Base-by-base conservation (phyloP, 108 stramenopile genomes). In the Craspedostauros australis region DNA sequence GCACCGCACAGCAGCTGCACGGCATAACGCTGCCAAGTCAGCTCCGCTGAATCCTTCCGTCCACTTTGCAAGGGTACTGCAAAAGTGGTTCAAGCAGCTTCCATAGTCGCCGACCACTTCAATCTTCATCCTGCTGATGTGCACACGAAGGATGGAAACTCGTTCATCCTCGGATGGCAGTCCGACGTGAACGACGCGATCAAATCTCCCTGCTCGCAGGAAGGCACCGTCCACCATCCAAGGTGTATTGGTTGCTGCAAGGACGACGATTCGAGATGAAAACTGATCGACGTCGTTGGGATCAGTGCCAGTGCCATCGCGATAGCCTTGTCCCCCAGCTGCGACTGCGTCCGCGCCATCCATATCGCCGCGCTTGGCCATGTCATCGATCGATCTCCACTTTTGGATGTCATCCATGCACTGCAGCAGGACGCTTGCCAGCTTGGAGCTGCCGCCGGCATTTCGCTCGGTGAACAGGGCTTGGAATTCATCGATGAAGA, bases 401-500 rank as follows among this genome's bases (percentile, higher is more conserved):
- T 61, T 53, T 46, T 73, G 40, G n/a, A 86, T 54, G 50, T 84
- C 82, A 60, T 91, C 88, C 72, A 91, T 73, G 54, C 82, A 86
- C 44, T 75, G 76, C 18, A 91, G 58, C 30, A 91, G 53, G 12
- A 85, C 82, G 36, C 75, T 84, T 6, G 82, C 62, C 18, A 89
- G 71, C 44, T 68, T 77, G 27, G 78, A 65, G 29, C 74, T 63
- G 7, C 84, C 70, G 25, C 76, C 62, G 27, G 72, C 46, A 47
- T 57, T 73, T 39, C 88, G 49, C 43, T 81, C 77, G 12, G 71
- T 79, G 40, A 91, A 91, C 26, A 91, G 58, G 2, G 88, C 81
- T 57, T 91, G 84, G 43, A 91, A 85, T 48, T 91, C 88, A 43
- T 91, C 88, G 45, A 91, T 72, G 42, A 91, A 91, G 2, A 90